Percentiles rank a stretch among this genome's conserved stretches.
Evolutionary conservation across 371 early-diverging fungal species (phyloP).

Genomic region (Rhizopus delemar): DNA sequence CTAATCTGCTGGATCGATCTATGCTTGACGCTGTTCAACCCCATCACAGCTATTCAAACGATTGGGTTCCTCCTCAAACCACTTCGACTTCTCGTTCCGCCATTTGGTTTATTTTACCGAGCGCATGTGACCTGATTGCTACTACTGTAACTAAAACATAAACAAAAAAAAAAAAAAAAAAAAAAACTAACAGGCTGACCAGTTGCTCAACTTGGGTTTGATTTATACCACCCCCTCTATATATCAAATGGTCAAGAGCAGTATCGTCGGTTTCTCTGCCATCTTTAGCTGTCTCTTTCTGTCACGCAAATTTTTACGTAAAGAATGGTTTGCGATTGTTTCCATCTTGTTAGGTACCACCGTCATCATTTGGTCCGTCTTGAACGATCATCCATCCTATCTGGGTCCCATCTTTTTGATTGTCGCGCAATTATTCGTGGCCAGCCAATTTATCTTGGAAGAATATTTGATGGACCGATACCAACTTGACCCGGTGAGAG

Average conservation of each 20-base stretch:
- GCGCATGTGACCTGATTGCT: conserved; percentile 47
- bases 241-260: conserved; percentile 49
- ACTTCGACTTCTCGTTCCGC: conserved; percentile 27
- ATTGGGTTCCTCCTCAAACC: conserved; percentile 31
- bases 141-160: conserved; percentile 37
- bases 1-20: conserved; percentile 35
- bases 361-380: conserved; percentile 19
- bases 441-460: conserved; percentile 46
- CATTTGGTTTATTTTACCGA: conserved; percentile 44
- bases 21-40: conserved; percentile 41
- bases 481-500: conserved; percentile 45
- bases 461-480: conserved; percentile 50
- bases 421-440: conserved; percentile 45
- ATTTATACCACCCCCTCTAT: conserved; percentile 49
- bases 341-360: conserved; percentile 36
- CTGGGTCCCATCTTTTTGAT: conserved; percentile 36
- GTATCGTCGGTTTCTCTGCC: conserved; percentile 52
- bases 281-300: conserved; percentile 43
- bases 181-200: not conserved
- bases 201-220: conserved; percentile 48
- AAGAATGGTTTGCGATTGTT: conserved; percentile 38
- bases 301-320: conserved; percentile 39
- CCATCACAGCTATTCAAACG: conserved; percentile 25
- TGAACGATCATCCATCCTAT: conserved; percentile 14
- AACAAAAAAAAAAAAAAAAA: not conserved